Percentiles rank a stretch among this genome's conserved stretches.
phyloP scores from a whole-genome alignment of 345 rosid genomes.

The Gossypium anomalum region DNA sequence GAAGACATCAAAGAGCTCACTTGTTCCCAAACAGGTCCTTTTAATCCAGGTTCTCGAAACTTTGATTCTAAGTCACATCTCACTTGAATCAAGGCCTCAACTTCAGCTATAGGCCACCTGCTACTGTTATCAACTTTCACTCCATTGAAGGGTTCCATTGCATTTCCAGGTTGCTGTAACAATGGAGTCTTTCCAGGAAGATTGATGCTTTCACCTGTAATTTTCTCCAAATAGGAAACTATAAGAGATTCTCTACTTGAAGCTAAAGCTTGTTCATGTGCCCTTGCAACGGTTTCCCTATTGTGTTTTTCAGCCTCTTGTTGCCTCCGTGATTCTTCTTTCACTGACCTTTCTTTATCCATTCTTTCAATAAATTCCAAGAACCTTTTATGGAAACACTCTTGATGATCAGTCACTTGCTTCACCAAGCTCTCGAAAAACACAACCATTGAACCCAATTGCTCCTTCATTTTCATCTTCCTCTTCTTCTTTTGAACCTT shows the following conservation, averaged over 20 bases:
- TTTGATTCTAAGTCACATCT: conserved; percentile 31
- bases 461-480: conserved; percentile 30
- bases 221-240: conserved; percentile 35
- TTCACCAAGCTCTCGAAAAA: conserved; percentile 38
- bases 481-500: conserved; percentile 29
- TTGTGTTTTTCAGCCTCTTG: conserved; percentile 32
- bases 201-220: conserved; percentile 36
- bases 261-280: conserved; percentile 35
- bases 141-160: conserved; percentile 17
- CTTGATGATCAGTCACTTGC: conserved; percentile 48
- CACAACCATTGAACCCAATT: conserved; percentile 18
- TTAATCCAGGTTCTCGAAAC: conserved; percentile 38
- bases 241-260: conserved; percentile 40
- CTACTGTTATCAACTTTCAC: conserved; percentile 13
- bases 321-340: conserved; percentile 36
- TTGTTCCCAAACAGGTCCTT: conserved; percentile 45
- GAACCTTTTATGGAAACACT: conserved; percentile 33
- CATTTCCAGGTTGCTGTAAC: conserved; percentile 17
- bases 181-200: conserved; percentile 26
- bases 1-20: conserved; percentile 35
- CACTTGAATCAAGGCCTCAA: conserved; percentile 30
- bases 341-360: conserved; percentile 31
- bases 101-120: conserved; percentile 42
- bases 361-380: conserved; percentile 40
- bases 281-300: conserved; percentile 38